Percentiles rank a stretch among this genome's conserved stretches.
Evolutionary conservation across 495 filamentous ascomycete species (phyloP).

Genomic region (Talaromyces trachyspermus): DNA sequence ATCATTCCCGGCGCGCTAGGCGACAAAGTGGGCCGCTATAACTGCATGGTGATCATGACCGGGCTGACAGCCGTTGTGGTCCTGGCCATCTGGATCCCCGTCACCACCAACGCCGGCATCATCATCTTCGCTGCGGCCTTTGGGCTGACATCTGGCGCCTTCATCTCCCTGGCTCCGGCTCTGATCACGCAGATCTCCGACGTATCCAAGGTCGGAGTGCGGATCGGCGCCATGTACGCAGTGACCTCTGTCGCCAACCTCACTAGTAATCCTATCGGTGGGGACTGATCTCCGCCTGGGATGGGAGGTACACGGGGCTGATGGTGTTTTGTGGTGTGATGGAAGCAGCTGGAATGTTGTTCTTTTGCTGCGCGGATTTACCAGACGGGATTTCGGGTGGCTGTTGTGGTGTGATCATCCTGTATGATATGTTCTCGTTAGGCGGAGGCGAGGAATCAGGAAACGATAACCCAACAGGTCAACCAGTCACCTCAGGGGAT

Average conservation of each 20-base stretch:
- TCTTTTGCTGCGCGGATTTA: too few relatives aligned
- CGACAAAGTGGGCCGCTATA: conserved; percentile 27
- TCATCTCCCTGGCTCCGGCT: conserved; percentile 19
- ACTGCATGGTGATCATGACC: conserved; percentile 19
- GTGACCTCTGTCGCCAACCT: conserved; percentile 27
- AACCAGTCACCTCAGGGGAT: too few relatives aligned
- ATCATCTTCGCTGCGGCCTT: conserved; percentile 22
- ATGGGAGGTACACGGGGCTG: too few relatives aligned
- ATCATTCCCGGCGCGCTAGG: conserved; percentile 18
- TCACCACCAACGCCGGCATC: conserved; percentile 9
- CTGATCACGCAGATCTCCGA: conserved; percentile 22
- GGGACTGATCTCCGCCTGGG: too few relatives aligned
- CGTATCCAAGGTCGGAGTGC: conserved; percentile 13
- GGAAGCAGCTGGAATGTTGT: too few relatives aligned
- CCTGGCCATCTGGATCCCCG: conserved; percentile 28
- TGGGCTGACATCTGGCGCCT: conserved; percentile 27
- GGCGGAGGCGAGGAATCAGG: too few relatives aligned
- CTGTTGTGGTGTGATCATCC: too few relatives aligned
- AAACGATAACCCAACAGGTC: too few relatives aligned
- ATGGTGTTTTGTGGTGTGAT: too few relatives aligned
- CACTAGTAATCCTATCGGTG: conserved; percentile 59
- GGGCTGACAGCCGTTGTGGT: conserved; percentile 15
- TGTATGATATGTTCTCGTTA: too few relatives aligned
- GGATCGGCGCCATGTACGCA: conserved; percentile 16
- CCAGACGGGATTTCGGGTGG: too few relatives aligned